A percentile compares a stretch with the other conserved stretches of the same genome.
phyloP scores from a whole-genome alignment of 345 rosid genomes.

The Boechera stricta region DNA sequence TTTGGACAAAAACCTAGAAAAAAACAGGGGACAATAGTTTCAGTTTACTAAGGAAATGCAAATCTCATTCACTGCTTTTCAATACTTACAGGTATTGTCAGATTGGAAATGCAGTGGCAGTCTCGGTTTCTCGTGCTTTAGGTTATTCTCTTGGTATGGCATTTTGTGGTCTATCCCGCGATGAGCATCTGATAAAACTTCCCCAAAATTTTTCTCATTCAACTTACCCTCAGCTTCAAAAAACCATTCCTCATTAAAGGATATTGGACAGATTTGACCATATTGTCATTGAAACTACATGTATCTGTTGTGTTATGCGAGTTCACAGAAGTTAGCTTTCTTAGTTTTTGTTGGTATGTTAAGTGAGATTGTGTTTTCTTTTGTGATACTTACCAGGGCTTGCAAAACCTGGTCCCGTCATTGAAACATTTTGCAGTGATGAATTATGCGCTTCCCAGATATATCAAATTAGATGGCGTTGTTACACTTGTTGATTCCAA shows the following conservation, averaged over 20 bases:
- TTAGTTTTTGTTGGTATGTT: background rate
- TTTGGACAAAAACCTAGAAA: background rate
- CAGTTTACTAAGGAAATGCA: slow-evolving; percentile 19
- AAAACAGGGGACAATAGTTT: background rate
- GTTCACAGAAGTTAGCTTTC: background rate
- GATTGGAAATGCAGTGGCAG: slow-evolving; percentile 88
- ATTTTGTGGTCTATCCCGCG: slow-evolving; percentile 49
- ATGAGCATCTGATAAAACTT: slow-evolving; percentile 65
- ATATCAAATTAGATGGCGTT: background rate
- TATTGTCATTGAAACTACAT: slow-evolving; percentile 84
- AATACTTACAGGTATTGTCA: slow-evolving; percentile 71
- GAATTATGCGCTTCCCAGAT: background rate
- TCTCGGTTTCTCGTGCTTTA: slow-evolving; percentile 78
- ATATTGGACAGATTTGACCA: slow-evolving; percentile 57
- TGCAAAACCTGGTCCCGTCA: background rate
- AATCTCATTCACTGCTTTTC: background rate
- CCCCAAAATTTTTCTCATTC: slow-evolving; percentile 80
- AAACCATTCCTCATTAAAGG: slow-evolving; percentile 33
- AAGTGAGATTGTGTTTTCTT: background rate
- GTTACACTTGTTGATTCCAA: slow-evolving; percentile 7
- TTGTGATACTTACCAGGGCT: background rate
- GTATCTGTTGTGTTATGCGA: slow-evolving; percentile 28
- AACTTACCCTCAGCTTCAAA: slow-evolving; percentile 54
- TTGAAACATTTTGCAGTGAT: background rate
- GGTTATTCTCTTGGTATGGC: slow-evolving; percentile 84